Percentiles rank a stretch among this genome's conserved stretches.
Evolutionary conservation across 148 eudicot genomes (phyloP).

Genomic region (Heliamphora exappendiculata): DNA sequence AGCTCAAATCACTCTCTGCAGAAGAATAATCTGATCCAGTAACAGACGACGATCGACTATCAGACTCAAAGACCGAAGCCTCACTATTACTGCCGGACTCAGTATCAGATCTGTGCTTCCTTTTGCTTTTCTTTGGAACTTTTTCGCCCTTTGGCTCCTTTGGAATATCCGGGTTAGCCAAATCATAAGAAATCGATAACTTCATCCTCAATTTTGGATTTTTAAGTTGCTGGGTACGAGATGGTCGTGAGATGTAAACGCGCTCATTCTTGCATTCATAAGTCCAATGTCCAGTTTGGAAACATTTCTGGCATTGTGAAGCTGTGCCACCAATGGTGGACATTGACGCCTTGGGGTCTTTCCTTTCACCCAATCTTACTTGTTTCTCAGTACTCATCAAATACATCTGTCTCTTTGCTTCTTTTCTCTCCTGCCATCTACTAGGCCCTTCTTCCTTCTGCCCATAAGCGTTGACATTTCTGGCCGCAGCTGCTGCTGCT

Average conservation of each 20-base stretch:
- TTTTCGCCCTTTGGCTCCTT: constrained; percentile 42
- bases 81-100: constrained; percentile 61
- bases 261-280: constrained; percentile 96
- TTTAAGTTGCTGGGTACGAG: constrained; percentile 73
- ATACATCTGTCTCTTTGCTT: constrained; percentile 94
- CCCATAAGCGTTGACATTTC: constrained; percentile 97
- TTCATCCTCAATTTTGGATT: constrained; percentile 80
- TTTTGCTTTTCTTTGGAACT: constrained; percentile 45
- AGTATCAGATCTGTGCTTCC: constrained; percentile 62
- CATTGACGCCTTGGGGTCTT: constrained; percentile 47
- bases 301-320: constrained; percentile 86
- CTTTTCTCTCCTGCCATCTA: constrained; percentile 99
- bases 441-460: constrained; percentile 99
- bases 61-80: constrained; percentile 72
- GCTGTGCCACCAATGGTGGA: constrained; percentile 29
- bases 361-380: constrained; percentile 74
- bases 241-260: constrained; percentile 78
- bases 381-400: constrained; percentile 93
- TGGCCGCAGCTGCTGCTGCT: constrained; percentile 90
- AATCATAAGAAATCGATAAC: constrained; percentile 34
- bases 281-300: constrained; percentile 88
- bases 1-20: constrained; percentile 56
- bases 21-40: constrained; percentile 60
- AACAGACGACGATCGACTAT: constrained; percentile 46
- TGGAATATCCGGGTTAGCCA: constrained; percentile 53